phyloP scores from a whole-genome alignment of 768 basidiomycete genomes.

The Boletus speciosus region DNA sequence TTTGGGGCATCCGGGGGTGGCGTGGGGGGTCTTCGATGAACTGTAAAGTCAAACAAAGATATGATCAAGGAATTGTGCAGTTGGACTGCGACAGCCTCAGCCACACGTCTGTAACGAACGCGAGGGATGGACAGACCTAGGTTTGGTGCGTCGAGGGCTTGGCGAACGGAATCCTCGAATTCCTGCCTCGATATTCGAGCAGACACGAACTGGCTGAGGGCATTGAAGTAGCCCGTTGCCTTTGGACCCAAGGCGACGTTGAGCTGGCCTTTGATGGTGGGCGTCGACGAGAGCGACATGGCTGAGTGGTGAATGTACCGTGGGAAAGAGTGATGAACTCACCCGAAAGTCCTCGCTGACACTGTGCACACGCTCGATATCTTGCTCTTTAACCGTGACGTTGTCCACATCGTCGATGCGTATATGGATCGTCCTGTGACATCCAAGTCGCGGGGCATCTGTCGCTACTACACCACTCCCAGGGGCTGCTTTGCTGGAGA shows the following conservation, averaged over 20 bases:
- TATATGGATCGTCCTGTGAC: constrained; percentile 55
- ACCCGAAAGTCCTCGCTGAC: not conserved
- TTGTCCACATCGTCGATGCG: constrained; percentile 19
- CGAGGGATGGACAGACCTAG: constrained; percentile 36
- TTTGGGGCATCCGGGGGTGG: constrained; percentile 63
- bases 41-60: constrained; percentile 76
- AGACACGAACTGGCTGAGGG: constrained; percentile 63
- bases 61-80: constrained; percentile 83
- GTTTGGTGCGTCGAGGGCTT: constrained; percentile 55
- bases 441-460: constrained; percentile 68
- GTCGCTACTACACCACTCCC: constrained; percentile 58
- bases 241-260: constrained; percentile 58
- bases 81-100: constrained; percentile 49
- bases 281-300: constrained; percentile 77
- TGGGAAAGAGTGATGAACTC: constrained; percentile 13
- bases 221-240: constrained; percentile 56
- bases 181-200: constrained; percentile 69
- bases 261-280: constrained; percentile 68
- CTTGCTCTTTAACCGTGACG: constrained; percentile 2
- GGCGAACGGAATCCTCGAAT: constrained; percentile 69
- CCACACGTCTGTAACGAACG: not conserved
- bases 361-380: too few relatives aligned
- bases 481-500: constrained; percentile 70
- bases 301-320: not conserved
- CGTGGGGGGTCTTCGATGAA: constrained; percentile 63